phyloP scores from a whole-genome alignment of 2,329 filamentous ascomycete species.

The Colletotrichum magnum region DNA sequence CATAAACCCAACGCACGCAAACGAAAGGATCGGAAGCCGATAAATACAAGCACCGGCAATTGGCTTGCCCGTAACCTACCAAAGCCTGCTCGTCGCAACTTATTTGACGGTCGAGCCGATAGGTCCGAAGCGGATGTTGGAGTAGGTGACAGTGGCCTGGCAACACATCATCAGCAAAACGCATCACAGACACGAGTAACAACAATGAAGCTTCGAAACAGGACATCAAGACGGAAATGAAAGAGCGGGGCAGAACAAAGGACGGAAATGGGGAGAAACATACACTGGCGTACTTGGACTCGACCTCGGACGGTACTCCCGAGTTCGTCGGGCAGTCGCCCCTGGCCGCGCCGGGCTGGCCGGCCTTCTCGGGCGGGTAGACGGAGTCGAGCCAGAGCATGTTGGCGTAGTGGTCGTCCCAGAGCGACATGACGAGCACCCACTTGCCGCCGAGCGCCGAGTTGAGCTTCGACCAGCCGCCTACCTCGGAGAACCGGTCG shows the following conservation, averaged over 20 bases:
- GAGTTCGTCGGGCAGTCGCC: slow-evolving; percentile 45
- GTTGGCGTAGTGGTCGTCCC: slow-evolving; percentile 68
- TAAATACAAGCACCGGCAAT: neutral
- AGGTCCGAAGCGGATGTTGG: slow-evolving; percentile 63
- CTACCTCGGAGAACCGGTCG: slow-evolving; percentile 65
- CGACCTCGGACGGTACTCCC: slow-evolving; percentile 45
- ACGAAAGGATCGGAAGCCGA: no score
- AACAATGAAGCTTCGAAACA: no score
- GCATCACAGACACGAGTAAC: no score
- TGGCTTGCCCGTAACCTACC: neutral
- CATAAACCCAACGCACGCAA: no score
- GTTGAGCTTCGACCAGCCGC: slow-evolving; percentile 70
- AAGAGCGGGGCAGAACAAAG: no score
- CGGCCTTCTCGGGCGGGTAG: slow-evolving; percentile 60
- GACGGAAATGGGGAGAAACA: slow-evolving; percentile 5
- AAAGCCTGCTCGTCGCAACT: neutral
- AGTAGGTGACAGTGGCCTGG: slow-evolving; percentile 58
- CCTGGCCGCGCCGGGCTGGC: slow-evolving; percentile 45
- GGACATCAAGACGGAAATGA: no score
- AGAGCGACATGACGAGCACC: slow-evolving; percentile 75
- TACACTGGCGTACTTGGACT: slow-evolving; percentile 41
- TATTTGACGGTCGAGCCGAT: slow-evolving; percentile 56
- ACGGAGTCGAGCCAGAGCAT: slow-evolving; percentile 80
- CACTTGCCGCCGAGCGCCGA: slow-evolving; percentile 69
- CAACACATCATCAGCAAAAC: no score